phyloP scores from a whole-genome alignment of 1,284 basidiomycete genomes.

The Anthracocystis panici-leucophaei region DNA sequence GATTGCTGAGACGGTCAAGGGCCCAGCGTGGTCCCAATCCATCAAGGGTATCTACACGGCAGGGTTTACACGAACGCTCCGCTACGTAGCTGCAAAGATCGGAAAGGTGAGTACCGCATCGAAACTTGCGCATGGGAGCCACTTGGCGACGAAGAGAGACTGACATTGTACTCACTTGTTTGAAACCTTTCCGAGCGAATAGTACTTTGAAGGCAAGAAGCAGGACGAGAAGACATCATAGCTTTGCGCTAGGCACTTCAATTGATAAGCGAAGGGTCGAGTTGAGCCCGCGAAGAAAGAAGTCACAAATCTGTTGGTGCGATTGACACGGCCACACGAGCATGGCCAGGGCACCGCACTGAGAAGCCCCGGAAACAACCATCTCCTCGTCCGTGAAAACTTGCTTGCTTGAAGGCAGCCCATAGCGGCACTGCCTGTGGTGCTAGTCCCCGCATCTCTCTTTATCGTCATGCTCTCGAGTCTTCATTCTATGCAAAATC shows the following conservation, averaged over 20 bases:
- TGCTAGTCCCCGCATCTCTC: too few relatives aligned
- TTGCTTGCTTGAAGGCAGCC: not conserved
- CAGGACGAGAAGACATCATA: conserved; percentile 12
- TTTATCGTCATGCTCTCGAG: too few relatives aligned
- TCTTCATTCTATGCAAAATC: too few relatives aligned
- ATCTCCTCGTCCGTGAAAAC: not conserved
- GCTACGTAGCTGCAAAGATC: conserved; percentile 65
- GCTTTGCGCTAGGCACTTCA: not conserved
- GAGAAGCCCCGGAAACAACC: not conserved
- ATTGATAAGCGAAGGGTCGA: not conserved
- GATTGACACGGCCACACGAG: conserved; percentile 4
- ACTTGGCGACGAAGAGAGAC: not conserved
- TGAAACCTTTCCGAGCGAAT: not conserved
- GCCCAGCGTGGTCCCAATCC: conserved; percentile 62
- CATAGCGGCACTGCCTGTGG: not conserved
- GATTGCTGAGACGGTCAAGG: conserved; percentile 59
- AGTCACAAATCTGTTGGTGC: too few relatives aligned
- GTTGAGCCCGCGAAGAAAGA: not conserved
- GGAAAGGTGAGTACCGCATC: conserved; percentile 53
- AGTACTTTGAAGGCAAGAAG: conserved; percentile 55
- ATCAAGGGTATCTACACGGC: conserved; percentile 68
- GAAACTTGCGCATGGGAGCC: not conserved
- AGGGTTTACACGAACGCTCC: conserved; percentile 58
- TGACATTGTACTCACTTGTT: not conserved
- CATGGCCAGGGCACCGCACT: too few relatives aligned